These are phyloP conservation scores for Colletotrichum costaricense DNA, from an alignment of 2,329 filamentous ascomycete genomes.

Conservation along the genomic window DNA sequence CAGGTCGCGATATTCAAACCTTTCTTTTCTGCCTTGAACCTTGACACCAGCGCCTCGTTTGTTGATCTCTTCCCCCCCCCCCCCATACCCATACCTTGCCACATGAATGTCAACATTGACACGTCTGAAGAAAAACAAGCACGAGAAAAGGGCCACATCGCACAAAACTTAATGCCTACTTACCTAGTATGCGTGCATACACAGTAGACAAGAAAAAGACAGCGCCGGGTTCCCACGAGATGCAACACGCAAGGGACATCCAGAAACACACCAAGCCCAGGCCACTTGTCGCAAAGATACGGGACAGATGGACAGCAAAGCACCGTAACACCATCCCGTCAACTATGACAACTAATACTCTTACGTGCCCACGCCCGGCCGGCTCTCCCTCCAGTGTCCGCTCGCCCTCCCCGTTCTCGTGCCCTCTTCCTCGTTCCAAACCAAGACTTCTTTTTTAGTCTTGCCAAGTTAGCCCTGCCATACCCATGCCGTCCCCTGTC, in stretches of 20 bases:
- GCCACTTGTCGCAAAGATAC: neutral
- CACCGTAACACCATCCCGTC: neutral
- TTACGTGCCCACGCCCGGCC: neutral
- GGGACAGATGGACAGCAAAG: neutral
- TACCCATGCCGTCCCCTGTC: neutral
- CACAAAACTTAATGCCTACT: neutral
- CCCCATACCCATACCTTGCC: neutral
- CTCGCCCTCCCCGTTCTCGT: neutral
- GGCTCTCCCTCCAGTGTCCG: neutral
- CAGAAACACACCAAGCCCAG: neutral
- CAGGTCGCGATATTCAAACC: neutral
- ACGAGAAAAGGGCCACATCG: neutral
- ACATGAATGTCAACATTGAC: neutral
- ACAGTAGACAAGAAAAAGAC: neutral
- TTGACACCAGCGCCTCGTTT: neutral
- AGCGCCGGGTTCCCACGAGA: neutral
- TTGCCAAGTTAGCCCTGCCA: neutral
- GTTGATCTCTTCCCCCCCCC: neutral
- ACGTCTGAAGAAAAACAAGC: neutral
- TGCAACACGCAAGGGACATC: neutral
- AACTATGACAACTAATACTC: neutral
- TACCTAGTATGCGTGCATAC: too few species aligned
- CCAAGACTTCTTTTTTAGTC: too few species aligned
- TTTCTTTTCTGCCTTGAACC: neutral
- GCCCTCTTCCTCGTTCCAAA: neutral